Base-by-base conservation (phyloP, 208 protist genomes). In the Leishmania tarentolae region DNA sequence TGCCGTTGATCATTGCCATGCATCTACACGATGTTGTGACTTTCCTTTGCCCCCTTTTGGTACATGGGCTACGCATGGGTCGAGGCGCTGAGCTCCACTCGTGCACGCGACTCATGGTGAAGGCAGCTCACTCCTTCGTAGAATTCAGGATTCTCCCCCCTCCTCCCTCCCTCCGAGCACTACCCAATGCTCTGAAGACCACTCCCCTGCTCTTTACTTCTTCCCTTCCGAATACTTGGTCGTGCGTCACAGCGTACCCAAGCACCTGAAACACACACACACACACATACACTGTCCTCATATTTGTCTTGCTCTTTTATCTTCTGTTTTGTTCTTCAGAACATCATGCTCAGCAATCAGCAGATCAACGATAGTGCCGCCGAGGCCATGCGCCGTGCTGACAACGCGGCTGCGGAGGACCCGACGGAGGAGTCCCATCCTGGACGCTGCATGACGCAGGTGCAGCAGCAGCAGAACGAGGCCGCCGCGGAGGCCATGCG, bases 371-470 rank as follows among this genome's bases (percentile, higher is more conserved):
- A 82, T 44, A 70, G 35, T 21, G 81, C 81, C 4, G 84, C 80
- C 3, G 84, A 76, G 78, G 84, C 84, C 37, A 83, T 84, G 84
- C 72, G 50, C 75, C 46, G 75, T 15, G 81, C 84, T 24, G 84
- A 87, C 47, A 79, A 84, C 71, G 56, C 80, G 69, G 56, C 74
- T 37, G 19, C 35, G 19, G 74, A 72, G 69, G 68, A 72, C 65
- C 46, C 52, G 57, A 46, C 35, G 59, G 83, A 80, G 78, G 59
- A 21, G 24, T 40, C 81, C 21, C 42, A 24, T 44, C 11, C 9
- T 13, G 74, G 72, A 61, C 69, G 44, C 0, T 46, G 50, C 31
- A 50, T 40, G 35, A 61, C 52, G 17, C 37, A 50, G n/a, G n/a
- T n/a, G 42, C 37, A 46, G 57, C 61, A 79, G 40, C 61, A 70